Base-by-base conservation (phyloP, 78 protist species). In the Dictyostelium brefeldianum region DNA sequence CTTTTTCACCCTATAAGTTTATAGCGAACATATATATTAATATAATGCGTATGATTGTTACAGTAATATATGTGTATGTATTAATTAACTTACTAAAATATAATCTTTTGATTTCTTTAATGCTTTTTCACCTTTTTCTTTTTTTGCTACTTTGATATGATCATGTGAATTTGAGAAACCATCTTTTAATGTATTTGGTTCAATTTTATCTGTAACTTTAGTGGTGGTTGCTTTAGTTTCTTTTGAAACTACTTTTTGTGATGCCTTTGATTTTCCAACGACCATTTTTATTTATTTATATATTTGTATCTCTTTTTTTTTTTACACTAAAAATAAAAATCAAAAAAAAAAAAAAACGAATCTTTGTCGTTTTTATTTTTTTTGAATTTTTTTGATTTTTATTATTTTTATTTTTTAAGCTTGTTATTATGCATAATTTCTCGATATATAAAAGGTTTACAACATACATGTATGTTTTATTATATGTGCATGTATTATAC, bases 121-220 rank as follows among this genome's bases (percentile, higher is more conserved):
- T 69, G 50, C 71, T 41, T 71, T 77, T 50, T 83, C 90, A 22
- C 79, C 74, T 15, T 50, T 50, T 77, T 83, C 74, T 70, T 83
- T 69, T 20, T 80, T 64, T 17, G 6, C 54, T 10, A n/a, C 73
- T 57, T 36, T 7, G 36, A 71, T 25, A 12, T 20, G 53, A 71
- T 71, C 78, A 41, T 71, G 78, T 71, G 78, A 71, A 27, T 29
- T 71, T 20, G 57, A n/a, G 53, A 71, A 71, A 71, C 78, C 56
- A 80, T 56, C 87, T 20, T 36, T 41, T n/a, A 36, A 11, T 79
- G 84, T 18, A 56, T 78, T 15, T 56, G 67, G 51, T 78, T 36
- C n/a, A 15, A 57, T 3, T 41, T 18, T 25, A 65, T 81, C 48
- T 10, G 22, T 6, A 20, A n/a, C 48, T 36, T 36, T 36, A 36